Evolutionary conservation across 2,329 filamentous ascomycete species (phyloP).

Genomic region (Epichloe baconii): DNA sequence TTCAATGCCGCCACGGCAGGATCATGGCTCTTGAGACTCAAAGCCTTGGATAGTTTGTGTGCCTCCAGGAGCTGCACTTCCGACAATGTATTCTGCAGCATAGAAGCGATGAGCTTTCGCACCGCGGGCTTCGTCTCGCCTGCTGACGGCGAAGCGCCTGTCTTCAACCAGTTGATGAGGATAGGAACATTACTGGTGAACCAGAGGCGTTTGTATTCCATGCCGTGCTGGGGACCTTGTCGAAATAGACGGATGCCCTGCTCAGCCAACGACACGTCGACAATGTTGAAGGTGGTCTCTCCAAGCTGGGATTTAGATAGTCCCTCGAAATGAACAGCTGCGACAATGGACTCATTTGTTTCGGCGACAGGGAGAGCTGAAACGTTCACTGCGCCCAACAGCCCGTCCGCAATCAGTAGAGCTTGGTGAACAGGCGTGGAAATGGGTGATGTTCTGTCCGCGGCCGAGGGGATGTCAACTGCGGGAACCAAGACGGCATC

Average conservation of each 20-base stretch:
- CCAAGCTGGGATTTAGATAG: conserved; percentile 23
- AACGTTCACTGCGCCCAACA: conserved; percentile 50
- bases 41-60: conserved; percentile 19
- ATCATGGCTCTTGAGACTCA: conserved; percentile 19
- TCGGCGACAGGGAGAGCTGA: conserved; percentile 28
- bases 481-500: conserved; percentile 64
- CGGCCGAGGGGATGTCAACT: conserved; percentile 55
- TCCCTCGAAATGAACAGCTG: conserved; percentile 44
- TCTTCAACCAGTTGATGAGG: conserved; percentile 53
- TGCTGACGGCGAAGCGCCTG: conserved; percentile 26
- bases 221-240: conserved; percentile 53
- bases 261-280: conserved; percentile 52
- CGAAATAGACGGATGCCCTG: conserved; percentile 56
- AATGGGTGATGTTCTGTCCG: conserved; percentile 51
- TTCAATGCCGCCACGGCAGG: conserved; percentile 34
- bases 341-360: conserved; percentile 31
- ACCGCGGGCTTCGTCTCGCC: conserved; percentile 51
- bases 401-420: conserved; percentile 59
- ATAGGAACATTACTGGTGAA: conserved; percentile 54
- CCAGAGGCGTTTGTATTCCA: conserved; percentile 63
- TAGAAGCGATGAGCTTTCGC: conserved; percentile 50
- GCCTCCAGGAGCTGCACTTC: conserved; percentile 38
- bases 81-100: conserved; percentile 43
- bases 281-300: conserved; percentile 33
- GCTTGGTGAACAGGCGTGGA: conserved; percentile 76